These are phyloP conservation scores for Inga laurina DNA, from an alignment of 306 rosid genomes.

Conservation along the genomic window DNA sequence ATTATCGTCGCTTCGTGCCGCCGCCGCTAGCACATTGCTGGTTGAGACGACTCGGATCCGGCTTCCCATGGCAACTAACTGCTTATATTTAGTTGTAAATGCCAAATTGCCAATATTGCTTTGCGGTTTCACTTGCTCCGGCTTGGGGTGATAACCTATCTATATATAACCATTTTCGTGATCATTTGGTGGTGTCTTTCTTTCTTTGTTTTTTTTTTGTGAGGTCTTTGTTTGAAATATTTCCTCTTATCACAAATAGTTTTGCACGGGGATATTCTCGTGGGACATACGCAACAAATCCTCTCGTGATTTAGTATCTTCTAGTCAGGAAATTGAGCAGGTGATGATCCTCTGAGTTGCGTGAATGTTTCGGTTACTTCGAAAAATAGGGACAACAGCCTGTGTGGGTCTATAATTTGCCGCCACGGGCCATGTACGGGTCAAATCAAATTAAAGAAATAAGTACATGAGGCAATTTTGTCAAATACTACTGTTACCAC, in stretches of 20 bases:
- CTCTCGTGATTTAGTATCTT: too few relatives aligned
- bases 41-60: not conserved
- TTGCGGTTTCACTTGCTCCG: not conserved
- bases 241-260: not conserved
- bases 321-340: too few relatives aligned
- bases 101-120: not conserved
- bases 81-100: not conserved
- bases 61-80: not conserved
- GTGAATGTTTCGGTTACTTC: too few relatives aligned
- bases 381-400: too few relatives aligned
- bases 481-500: too few relatives aligned
- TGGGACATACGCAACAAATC: not conserved
- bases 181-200: not conserved
- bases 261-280: not conserved
- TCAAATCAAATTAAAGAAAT: too few relatives aligned
- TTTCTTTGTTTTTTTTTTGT: too few relatives aligned
- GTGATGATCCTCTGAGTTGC: not conserved
- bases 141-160: not conserved
- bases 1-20: not conserved
- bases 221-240: not conserved
- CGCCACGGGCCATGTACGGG: too few relatives aligned
- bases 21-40: not conserved
- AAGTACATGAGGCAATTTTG: too few relatives aligned
- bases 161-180: not conserved
- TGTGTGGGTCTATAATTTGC: too few relatives aligned